A percentile compares a stretch with the other conserved stretches of the same genome.
Conservation (phyloP, 2,329 filamentous ascomycete species). For the Phaeoacremonium minimum region DNA sequence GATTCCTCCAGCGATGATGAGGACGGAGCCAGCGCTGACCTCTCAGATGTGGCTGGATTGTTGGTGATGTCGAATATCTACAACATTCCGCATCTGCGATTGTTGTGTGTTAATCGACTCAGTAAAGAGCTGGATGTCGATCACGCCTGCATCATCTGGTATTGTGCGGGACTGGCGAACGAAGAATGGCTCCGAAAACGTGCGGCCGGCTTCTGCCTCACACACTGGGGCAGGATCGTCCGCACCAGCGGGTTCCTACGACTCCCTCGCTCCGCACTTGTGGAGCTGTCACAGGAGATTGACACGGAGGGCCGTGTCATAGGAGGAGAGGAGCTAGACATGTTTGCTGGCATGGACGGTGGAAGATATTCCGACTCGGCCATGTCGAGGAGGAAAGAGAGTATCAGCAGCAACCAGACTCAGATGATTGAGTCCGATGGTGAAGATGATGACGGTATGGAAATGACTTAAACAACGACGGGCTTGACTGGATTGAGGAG, state of each 20-base stretch:
- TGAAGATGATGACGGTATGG: constrained; percentile 61
- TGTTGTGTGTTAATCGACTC: constrained; percentile 86
- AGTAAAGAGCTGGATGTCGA: constrained; percentile 90
- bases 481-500: too few relatives aligned
- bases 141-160: constrained; percentile 94
- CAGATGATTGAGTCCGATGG: constrained; percentile 53
- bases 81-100: constrained; percentile 87
- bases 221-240: constrained; percentile 92
- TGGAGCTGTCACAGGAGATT: constrained; percentile 90
- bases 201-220: constrained; percentile 83
- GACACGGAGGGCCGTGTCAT: constrained; percentile 90
- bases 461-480: constrained; percentile 38
- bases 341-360: constrained; percentile 41
- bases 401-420: constrained; percentile 55
- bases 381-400: constrained; percentile 47
- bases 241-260: constrained; percentile 82
- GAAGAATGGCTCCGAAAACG: constrained; percentile 93
- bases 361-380: constrained; percentile 31
- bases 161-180: constrained; percentile 81
- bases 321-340: constrained; percentile 74
- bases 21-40: constrained; percentile 65
- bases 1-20: constrained; percentile 44
- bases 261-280: constrained; percentile 72
- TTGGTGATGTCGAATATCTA: constrained; percentile 98
- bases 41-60: constrained; percentile 87